Percentiles rank a stretch among this genome's conserved stretches.
Evolutionary conservation across 2,329 filamentous ascomycete genomes (phyloP).

Genomic region (Onygena corvina): DNA sequence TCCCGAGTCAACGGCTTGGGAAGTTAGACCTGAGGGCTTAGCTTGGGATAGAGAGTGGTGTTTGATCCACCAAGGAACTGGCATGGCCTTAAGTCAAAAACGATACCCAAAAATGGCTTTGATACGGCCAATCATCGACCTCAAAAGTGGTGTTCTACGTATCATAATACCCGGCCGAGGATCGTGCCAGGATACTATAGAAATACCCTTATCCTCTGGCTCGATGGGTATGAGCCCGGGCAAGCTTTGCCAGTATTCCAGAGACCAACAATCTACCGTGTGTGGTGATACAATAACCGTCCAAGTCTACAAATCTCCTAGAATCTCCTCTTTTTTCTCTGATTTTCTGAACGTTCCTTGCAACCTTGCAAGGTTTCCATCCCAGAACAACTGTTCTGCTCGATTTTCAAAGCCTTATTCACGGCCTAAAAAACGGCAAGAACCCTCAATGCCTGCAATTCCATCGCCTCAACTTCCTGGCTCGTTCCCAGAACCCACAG

Average conservation of each 20-base stretch:
- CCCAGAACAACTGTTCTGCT: conserved; percentile 41
- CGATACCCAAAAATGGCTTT: conserved; percentile 77
- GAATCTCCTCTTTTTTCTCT: conserved; percentile 67
- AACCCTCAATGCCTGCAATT: conserved; percentile 36
- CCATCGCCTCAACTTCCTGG: conserved; percentile 33
- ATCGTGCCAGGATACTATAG: conserved; percentile 13
- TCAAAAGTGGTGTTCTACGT: conserved; percentile 52
- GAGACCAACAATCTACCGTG: conserved; percentile 50
- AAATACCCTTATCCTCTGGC: background rate
- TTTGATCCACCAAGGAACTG: conserved; percentile 73
- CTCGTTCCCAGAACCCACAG: conserved; percentile 37
- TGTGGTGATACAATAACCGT: conserved; percentile 70
- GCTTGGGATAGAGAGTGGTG: conserved; percentile 98
- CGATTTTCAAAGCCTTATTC: conserved; percentile 52
- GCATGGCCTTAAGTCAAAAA: conserved; percentile 78
- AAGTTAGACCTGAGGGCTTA: conserved; percentile 67
- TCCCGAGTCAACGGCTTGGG: conserved; percentile 55
- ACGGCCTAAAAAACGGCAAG: background rate
- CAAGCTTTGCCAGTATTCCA: conserved; percentile 39
- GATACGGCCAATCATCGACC: conserved; percentile 61
- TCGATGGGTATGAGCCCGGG: background rate
- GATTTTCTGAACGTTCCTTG: conserved; percentile 64
- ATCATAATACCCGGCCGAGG: conserved; percentile 38
- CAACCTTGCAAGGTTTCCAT: conserved; percentile 69
- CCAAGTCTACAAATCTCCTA: conserved; percentile 53